phyloP scores from a whole-genome alignment of 768 basidiomycete species.

The Phylloporus rhodoxanthus region DNA sequence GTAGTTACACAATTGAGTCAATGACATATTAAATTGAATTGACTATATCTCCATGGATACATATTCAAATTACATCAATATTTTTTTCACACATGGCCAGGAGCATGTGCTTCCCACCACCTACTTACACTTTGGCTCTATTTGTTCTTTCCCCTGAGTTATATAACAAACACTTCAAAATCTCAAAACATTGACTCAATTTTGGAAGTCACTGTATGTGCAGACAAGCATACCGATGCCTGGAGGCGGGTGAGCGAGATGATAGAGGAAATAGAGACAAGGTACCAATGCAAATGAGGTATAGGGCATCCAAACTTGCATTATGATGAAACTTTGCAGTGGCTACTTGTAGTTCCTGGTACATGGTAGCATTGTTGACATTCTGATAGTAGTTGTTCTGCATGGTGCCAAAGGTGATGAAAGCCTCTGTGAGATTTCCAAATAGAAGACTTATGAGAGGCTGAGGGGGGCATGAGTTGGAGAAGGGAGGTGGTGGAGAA shows the following conservation, averaged over 20 bases:
- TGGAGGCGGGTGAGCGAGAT: slow-evolving; percentile 20
- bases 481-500: neutral
- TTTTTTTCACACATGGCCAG: too few relatives aligned
- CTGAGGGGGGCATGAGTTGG: slow-evolving; percentile 28
- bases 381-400: slow-evolving; percentile 12
- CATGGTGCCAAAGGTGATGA: slow-evolving; percentile 50
- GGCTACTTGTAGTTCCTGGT: slow-evolving; percentile 27
- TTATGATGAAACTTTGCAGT: slow-evolving; percentile 45
- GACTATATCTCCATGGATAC: too few relatives aligned
- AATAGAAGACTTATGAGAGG: slow-evolving; percentile 82
- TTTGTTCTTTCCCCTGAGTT: too few relatives aligned
- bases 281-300: slow-evolving; percentile 62
- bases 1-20: too few relatives aligned
- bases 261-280: slow-evolving; percentile 4
- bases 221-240: slow-evolving; percentile 71
- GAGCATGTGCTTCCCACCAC: too few relatives aligned
- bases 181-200: too few relatives aligned
- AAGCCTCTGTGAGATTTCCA: slow-evolving; percentile 70
- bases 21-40: too few relatives aligned
- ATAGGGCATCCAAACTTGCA: slow-evolving; percentile 55
- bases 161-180: too few relatives aligned
- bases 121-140: too few relatives aligned
- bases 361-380: slow-evolving; percentile 26
- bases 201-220: too few relatives aligned
- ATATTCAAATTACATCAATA: too few relatives aligned